Evolutionary conservation across 2,329 filamentous ascomycete species (phyloP).

Genomic region (Botrytis hyacinthi): DNA sequence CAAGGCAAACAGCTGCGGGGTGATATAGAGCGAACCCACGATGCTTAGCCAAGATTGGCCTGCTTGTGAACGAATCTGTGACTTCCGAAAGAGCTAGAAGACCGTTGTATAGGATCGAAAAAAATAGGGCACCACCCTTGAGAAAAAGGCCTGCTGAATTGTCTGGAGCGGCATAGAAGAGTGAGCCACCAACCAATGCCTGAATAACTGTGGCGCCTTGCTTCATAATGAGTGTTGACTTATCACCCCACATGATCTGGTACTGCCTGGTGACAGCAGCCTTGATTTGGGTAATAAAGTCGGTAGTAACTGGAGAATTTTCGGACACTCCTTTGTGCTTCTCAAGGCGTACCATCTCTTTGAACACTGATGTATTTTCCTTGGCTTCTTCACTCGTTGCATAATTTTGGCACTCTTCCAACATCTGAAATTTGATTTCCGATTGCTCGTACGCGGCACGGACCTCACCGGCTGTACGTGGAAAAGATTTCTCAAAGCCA

Average conservation of each 20-base stretch:
- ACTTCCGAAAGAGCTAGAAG: not conserved
- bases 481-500: conserved; percentile 44
- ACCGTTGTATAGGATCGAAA: not conserved
- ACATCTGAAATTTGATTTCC: not conserved
- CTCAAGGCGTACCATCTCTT: conserved; percentile 50
- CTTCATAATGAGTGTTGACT: conserved; percentile 61
- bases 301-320: conserved; percentile 51
- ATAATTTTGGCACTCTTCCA: conserved; percentile 31
- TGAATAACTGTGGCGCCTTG: conserved; percentile 56
- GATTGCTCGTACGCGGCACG: not conserved
- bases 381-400: conserved; percentile 50
- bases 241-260: conserved; percentile 64
- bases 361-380: conserved; percentile 49
- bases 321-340: conserved; percentile 54
- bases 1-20: not conserved
- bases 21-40: not conserved
- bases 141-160: conserved; percentile 52
- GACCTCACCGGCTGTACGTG: conserved; percentile 45
- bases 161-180: conserved; percentile 63
- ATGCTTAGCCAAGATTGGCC: not conserved
- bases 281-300: conserved; percentile 50
- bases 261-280: conserved; percentile 59
- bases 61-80: not conserved
- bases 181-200: conserved; percentile 61
- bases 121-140: not conserved